Evolutionary conservation across 179 eudicot genomes (phyloP).

Genomic region (Drosera spatulata): DNA sequence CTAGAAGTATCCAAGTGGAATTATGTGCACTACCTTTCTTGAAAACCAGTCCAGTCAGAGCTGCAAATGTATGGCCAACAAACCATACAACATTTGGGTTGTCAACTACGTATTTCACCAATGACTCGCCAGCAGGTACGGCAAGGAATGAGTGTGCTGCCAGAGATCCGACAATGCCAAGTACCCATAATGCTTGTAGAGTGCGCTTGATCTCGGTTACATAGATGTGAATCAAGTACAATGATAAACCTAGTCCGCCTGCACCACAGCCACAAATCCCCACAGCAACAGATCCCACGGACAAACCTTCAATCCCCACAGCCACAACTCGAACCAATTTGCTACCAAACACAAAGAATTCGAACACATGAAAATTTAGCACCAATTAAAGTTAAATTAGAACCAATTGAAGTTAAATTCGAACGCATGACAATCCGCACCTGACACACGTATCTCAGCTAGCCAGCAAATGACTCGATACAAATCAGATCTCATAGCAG

Average conservation of each 20-base stretch:
- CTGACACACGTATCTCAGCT: no score
- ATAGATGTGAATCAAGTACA: slow-evolving; percentile 71
- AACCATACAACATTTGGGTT: slow-evolving; percentile 75
- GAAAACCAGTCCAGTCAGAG: slow-evolving; percentile 85
- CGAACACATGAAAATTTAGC: no score
- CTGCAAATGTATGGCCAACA: slow-evolving; percentile 81
- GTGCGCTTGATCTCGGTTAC: slow-evolving; percentile 80
- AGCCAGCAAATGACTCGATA: no score
- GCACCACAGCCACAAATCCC: no score
- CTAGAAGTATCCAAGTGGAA: neutral
- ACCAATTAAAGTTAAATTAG: no score
- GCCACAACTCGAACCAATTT: no score
- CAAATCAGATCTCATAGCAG: no score
- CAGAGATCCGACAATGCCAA: slow-evolving; percentile 65
- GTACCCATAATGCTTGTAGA: slow-evolving; percentile 78
- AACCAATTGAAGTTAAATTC: no score
- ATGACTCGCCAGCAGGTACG: slow-evolving; percentile 47
- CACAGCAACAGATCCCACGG: no score
- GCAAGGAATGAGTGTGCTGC: slow-evolving; percentile 47
- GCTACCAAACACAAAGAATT: no score
- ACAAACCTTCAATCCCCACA: no score
- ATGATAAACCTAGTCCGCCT: slow-evolving; percentile 75
- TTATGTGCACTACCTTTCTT: slow-evolving; percentile 54
- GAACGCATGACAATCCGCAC: no score
- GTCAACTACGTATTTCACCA: slow-evolving; percentile 52